phyloP scores from a whole-genome alignment of 2,329 filamentous ascomycete genomes.

The Hypoxylon sp. region DNA sequence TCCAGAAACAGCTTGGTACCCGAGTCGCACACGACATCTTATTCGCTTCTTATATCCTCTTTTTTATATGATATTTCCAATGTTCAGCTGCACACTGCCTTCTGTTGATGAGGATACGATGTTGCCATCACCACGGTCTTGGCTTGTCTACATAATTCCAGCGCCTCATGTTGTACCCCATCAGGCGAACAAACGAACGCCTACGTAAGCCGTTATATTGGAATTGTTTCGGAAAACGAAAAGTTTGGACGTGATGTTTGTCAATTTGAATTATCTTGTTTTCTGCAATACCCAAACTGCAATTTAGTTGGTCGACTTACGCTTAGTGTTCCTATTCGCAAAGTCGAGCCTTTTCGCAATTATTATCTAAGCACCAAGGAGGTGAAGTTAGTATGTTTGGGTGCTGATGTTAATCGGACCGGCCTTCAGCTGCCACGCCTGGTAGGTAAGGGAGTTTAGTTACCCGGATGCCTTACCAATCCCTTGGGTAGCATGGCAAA shows the following conservation, averaged over 20 bases:
- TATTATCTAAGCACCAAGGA: conserved; percentile 9
- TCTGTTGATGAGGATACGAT: conserved; percentile 18
- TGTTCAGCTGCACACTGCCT: conserved; percentile 28
- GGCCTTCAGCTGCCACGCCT: conserved; percentile 38
- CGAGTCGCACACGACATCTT: conserved; percentile 23
- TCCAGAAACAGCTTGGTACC: conserved; percentile 15
- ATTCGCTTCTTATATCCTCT: conserved; percentile 30
- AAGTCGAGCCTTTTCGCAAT: conserved; percentile 1
- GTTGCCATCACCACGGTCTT: conserved; percentile 16
- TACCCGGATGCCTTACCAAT: conserved; percentile 18
- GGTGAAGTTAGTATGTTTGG: conserved; percentile 3
- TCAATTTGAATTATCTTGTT: conserved; percentile 28
- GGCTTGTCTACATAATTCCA: conserved; percentile 16
- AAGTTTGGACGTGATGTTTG: conserved; percentile 37
- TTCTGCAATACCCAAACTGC: conserved; percentile 40
- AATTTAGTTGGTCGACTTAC: conserved; percentile 42
- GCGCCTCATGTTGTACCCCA: conserved; percentile 28
- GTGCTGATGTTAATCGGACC: conserved; percentile 41
- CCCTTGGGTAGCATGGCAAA: conserved; percentile 18
- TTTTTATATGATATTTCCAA: conserved; percentile 9
- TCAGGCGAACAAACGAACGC: conserved; percentile 30
- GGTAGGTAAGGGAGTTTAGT: conserved; percentile 31
- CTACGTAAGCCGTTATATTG: conserved; percentile 43
- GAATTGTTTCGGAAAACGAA: conserved; percentile 46
- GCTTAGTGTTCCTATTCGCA: conserved; percentile 18